A percentile compares a stretch with the other conserved stretches of the same genome.
Conservation (phyloP, 2,329 filamentous ascomycete species). For the Beauveria sp. region DNA sequence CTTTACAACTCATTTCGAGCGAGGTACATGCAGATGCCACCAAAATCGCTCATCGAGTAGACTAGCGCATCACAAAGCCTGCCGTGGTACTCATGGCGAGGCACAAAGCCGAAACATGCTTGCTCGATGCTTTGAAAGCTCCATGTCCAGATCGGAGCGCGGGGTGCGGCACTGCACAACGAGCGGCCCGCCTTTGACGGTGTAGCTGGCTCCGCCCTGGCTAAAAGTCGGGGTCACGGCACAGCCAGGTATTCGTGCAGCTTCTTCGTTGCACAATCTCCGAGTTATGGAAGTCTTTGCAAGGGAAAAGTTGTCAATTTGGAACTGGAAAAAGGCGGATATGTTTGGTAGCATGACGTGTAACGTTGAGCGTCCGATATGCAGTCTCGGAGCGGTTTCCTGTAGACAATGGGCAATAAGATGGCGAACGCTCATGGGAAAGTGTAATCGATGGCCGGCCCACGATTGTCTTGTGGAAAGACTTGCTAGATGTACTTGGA, state of each 20-base stretch:
- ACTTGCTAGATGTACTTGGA: too few species aligned
- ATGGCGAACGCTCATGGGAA: too few species aligned
- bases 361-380: too few species aligned
- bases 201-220: conserved; percentile 17
- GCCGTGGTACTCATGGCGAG: conserved; percentile 8
- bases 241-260: neutral
- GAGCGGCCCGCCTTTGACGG: conserved; percentile 9
- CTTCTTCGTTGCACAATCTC: neutral
- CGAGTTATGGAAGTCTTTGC: neutral
- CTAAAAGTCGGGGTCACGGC: neutral
- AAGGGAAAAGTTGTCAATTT: neutral
- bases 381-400: too few species aligned
- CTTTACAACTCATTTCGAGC: neutral
- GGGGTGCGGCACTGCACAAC: conserved; percentile 17
- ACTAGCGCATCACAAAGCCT: conserved; percentile 11
- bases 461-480: too few species aligned
- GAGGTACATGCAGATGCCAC: conserved; percentile 13
- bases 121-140: conserved; percentile 11
- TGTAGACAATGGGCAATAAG: too few species aligned
- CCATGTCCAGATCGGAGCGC: conserved; percentile 8
- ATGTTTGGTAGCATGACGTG: neutral
- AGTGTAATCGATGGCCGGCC: too few species aligned
- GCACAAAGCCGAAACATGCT: conserved; percentile 13
- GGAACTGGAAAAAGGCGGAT: neutral
- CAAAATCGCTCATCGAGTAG: conserved; percentile 14